Evolutionary conservation across 768 basidiomycete genomes (phyloP).

Genomic region (Boletellus ananiceps): DNA sequence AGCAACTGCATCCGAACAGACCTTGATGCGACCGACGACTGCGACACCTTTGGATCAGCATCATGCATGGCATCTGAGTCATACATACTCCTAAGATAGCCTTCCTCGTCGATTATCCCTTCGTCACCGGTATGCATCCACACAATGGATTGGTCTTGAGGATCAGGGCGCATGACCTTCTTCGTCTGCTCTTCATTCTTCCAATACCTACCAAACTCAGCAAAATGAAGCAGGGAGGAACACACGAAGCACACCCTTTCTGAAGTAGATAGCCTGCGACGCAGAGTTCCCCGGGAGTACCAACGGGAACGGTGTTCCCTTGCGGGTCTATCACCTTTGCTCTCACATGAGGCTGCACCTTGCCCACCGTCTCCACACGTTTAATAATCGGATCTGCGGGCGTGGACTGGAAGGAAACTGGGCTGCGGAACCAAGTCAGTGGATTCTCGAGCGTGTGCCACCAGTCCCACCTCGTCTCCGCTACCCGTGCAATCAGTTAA

Average conservation of each 20-base stretch:
- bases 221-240: neutral
- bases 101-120: conserved; percentile 76
- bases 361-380: conserved; percentile 80
- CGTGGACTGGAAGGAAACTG: conserved; percentile 79
- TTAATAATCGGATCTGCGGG: conserved; percentile 64
- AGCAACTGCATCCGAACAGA: conserved; percentile 20
- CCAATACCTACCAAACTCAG: conserved; percentile 58
- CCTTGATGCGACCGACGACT: conserved; percentile 82
- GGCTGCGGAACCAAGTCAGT: conserved; percentile 39
- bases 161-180: conserved; percentile 48
- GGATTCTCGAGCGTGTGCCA: neutral
- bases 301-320: conserved; percentile 63
- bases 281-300: conserved; percentile 70
- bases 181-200: conserved; percentile 63
- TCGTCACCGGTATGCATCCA: conserved; percentile 89
- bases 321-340: conserved; percentile 63
- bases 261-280: conserved; percentile 75
- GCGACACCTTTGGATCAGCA: neutral
- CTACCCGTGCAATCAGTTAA: conserved; percentile 34
- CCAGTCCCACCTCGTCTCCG: conserved; percentile 58
- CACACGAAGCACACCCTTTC: conserved; percentile 50
- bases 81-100: conserved; percentile 64
- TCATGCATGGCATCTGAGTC: neutral
- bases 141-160: conserved; percentile 47
- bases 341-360: conserved; percentile 68